phyloP scores from a whole-genome alignment of 2,329 filamentous ascomycete species.

The Sporothrix mexicana region DNA sequence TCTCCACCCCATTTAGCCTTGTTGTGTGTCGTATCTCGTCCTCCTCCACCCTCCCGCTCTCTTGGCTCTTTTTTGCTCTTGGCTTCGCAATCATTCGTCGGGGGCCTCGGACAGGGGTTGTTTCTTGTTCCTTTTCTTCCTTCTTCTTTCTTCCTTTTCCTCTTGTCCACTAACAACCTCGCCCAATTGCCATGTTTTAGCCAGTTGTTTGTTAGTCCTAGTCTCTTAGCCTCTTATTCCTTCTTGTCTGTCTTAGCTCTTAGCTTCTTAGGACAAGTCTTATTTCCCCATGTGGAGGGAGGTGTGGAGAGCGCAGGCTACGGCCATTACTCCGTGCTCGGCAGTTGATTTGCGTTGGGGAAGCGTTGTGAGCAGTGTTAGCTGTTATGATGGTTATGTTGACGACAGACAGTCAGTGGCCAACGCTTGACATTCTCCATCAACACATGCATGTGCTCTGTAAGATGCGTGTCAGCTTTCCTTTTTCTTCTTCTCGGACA shows the following conservation, averaged over 20 bases:
- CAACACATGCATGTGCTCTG: not conserved
- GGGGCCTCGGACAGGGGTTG: slow-evolving; percentile 2
- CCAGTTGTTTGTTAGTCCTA: not conserved
- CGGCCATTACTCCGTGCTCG: no score
- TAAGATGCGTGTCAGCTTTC: slow-evolving; percentile 24
- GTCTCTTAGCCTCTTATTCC: no score
- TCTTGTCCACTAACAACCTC: not conserved
- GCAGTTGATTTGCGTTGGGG: no score
- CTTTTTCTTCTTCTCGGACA: not conserved
- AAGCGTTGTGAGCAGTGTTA: no score
- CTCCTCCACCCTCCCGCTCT: not conserved
- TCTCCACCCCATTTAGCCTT: not conserved
- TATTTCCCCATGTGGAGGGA: no score
- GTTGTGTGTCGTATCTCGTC: not conserved
- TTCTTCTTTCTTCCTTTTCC: not conserved
- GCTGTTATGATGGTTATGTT: no score
- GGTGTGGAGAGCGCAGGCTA: no score
- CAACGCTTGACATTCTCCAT: not conserved
- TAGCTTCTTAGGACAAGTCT: no score
- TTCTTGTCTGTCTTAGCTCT: no score
- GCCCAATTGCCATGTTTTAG: not conserved
- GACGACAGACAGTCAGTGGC: not conserved
- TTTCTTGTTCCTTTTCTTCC: not conserved
- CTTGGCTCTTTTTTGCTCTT: not conserved
- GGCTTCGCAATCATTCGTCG: not conserved